Evolutionary conservation across 2,329 filamentous ascomycete genomes (phyloP).

Genomic region (Seiridium unicorne): DNA sequence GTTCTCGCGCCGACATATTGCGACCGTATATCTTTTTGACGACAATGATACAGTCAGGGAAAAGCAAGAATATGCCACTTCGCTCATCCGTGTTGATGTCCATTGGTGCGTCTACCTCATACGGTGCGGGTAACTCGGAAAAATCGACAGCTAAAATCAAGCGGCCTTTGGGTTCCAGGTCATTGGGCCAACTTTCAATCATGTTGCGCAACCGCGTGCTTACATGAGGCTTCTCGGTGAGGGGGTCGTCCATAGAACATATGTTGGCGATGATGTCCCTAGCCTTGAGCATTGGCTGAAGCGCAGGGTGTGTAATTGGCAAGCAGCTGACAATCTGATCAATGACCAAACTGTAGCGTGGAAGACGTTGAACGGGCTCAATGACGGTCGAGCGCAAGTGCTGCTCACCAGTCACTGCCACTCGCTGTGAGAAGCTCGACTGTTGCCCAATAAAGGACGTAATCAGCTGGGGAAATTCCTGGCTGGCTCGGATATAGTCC

Average conservation of each 20-base stretch:
- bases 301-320: slow-evolving; percentile 80
- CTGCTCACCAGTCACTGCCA: slow-evolving; percentile 86
- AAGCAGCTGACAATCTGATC: slow-evolving; percentile 90
- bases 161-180: slow-evolving; percentile 72
- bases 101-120: slow-evolving; percentile 41
- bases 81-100: slow-evolving; percentile 42
- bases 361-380: slow-evolving; percentile 91
- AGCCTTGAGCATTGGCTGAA: slow-evolving; percentile 80
- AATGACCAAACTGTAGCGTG: slow-evolving; percentile 92
- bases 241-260: slow-evolving; percentile 81
- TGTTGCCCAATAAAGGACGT: slow-evolving; percentile 76
- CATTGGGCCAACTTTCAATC: slow-evolving; percentile 73
- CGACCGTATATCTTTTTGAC: slow-evolving; percentile 67
- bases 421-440: slow-evolving; percentile 77
- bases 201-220: slow-evolving; percentile 73
- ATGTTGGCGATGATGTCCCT: slow-evolving; percentile 95
- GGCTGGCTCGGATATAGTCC: slow-evolving; percentile 88
- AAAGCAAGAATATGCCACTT: slow-evolving; percentile 76
- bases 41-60: slow-evolving; percentile 77
- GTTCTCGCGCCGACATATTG: slow-evolving; percentile 68
- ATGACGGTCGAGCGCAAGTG: slow-evolving; percentile 87
- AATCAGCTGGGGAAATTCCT: slow-evolving; percentile 79
- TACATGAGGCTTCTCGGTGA: slow-evolving; percentile 69
- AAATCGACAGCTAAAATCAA: slow-evolving; percentile 81
- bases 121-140: slow-evolving; percentile 73